Base-by-base conservation (phyloP, 2,329 filamentous ascomycete genomes). In the Fusarium sp. region DNA sequence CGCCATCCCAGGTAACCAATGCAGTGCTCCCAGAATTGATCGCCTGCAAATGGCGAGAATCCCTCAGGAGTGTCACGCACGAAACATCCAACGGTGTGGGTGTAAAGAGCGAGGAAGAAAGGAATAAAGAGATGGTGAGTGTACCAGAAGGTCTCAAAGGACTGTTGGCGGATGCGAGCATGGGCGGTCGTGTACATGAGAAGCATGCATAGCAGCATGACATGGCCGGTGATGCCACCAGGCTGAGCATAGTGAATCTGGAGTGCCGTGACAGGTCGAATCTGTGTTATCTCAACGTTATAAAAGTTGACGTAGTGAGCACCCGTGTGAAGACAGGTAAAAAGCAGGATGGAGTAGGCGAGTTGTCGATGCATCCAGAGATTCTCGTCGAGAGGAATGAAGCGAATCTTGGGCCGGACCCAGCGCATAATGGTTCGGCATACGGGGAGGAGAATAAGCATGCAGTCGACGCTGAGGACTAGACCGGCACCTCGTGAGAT, bases 131-230 rank as follows among this genome's bases (percentile, higher is more conserved):
- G 87, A 75, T 99, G 96, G 80, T 99, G 96, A 1, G 94, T 97
- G 81, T 99, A 99, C 96, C 96, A 99, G 79, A 99, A 99, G 0
- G 95, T 96, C 82, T 99, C 96, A 76, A 94, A 99, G 0, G 93
- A 97, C 78, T 99, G 96, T 78, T 98, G 95, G 55, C 96, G 92
- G 70, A 99, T 98, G 71, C 93, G 92, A 74, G 91, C 87, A 77
- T 99, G 96, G 4, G 96, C 92, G 1, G 94, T 97, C 2, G 96
- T 99, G 82, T 97, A 99, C 86, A 99, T 99, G 67, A 99, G 82
- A 67, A 99, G 83, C 96, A 99, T 99, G 86, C 94, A 98, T n/a
- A 99, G 85, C 26, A 98, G 87, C 96, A 99, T 99, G 66, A 97
- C 87, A 79, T 99, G 96, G 8, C 96, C 96, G 3, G 96, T 99